phyloP scores from a whole-genome alignment of 768 basidiomycete species.

The Myochromella boudieri region DNA sequence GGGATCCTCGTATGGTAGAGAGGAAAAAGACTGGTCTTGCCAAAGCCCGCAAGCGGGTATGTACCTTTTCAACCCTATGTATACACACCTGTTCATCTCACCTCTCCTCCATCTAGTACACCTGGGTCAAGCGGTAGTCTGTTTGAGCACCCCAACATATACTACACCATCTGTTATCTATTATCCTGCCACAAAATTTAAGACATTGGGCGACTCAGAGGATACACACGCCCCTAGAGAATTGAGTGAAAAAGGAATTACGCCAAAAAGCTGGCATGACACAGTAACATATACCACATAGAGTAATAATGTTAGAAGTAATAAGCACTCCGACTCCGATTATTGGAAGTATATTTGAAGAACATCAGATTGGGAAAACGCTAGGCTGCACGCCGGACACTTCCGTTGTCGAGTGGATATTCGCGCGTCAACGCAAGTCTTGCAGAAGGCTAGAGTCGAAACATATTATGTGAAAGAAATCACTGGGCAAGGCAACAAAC shows the following conservation, averaged over 20 bases:
- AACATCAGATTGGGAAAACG: constrained; percentile 84
- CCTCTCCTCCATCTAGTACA: constrained; percentile 49
- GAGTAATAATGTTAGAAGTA: constrained; percentile 17
- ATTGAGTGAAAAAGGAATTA: constrained; percentile 7
- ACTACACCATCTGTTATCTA: not conserved
- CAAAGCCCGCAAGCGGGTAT: constrained; percentile 89
- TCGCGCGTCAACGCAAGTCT: constrained; percentile 81
- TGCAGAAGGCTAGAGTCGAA: constrained; percentile 70
- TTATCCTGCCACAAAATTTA: not conserved
- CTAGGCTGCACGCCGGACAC: constrained; percentile 84
- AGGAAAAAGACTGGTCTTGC: constrained; percentile 93
- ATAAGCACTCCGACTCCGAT: constrained; percentile 10
- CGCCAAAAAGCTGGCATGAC: constrained; percentile 9
- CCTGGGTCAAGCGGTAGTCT: constrained; percentile 93
- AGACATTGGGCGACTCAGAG: not conserved
- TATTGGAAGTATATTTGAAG: constrained; percentile 49
- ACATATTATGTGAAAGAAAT: not conserved
- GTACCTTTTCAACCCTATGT: constrained; percentile 41
- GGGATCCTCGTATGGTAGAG: constrained; percentile 98
- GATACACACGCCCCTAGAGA: not conserved
- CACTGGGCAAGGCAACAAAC: not conserved
- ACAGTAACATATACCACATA: constrained; percentile 13
- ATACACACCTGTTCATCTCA: not conserved
- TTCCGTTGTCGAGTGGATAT: constrained; percentile 89
- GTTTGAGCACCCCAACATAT: not conserved